These are phyloP conservation scores for Suhomyces panamericanus DNA, from an alignment of 1,139 yeast genomes.

Conservation along the genomic window DNA sequence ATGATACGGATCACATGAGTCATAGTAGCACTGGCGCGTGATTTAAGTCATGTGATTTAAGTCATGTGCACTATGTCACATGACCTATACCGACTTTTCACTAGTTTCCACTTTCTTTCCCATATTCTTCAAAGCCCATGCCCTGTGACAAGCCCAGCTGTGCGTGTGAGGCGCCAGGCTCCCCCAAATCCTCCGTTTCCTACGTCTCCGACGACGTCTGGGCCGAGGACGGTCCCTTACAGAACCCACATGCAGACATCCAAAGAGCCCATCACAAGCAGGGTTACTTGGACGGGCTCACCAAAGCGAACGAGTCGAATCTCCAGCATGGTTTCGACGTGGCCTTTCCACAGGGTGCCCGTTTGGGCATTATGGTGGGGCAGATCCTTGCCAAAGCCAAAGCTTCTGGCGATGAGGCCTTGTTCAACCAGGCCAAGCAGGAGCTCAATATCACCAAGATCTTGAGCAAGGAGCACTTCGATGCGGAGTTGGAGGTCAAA, in stretches of 20 bases:
- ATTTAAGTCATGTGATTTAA: no score
- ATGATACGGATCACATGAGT: no score
- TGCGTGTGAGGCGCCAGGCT: slow-evolving; percentile 2
- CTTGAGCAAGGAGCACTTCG: slow-evolving; percentile 51
- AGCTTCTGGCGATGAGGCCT: slow-evolving; percentile 20
- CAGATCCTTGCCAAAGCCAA: slow-evolving; percentile 52
- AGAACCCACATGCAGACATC: slow-evolving; percentile 36
- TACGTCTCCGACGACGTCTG: slow-evolving; percentile 38
- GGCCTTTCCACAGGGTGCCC: slow-evolving; percentile 77
- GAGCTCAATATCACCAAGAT: slow-evolving; percentile 57
- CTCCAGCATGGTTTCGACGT: slow-evolving; percentile 80
- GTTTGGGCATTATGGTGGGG: slow-evolving; percentile 68
- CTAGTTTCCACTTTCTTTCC: no score
- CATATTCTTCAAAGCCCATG: not conserved
- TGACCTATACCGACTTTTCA: not conserved
- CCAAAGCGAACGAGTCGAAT: slow-evolving; percentile 65
- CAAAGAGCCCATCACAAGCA: slow-evolving; percentile 71
- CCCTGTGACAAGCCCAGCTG: slow-evolving; percentile 2
- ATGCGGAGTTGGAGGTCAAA: slow-evolving; percentile 43
- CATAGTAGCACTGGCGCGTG: no score
- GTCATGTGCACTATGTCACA: not conserved
- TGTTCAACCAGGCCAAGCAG: slow-evolving; percentile 37
- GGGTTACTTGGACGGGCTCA: slow-evolving; percentile 83
- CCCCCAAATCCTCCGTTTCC: no score
- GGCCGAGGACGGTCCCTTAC: slow-evolving; percentile 41